These are phyloP conservation scores for Colletotrichum salicis DNA, from an alignment of 2,329 filamentous ascomycete genomes.

Conservation along the genomic window DNA sequence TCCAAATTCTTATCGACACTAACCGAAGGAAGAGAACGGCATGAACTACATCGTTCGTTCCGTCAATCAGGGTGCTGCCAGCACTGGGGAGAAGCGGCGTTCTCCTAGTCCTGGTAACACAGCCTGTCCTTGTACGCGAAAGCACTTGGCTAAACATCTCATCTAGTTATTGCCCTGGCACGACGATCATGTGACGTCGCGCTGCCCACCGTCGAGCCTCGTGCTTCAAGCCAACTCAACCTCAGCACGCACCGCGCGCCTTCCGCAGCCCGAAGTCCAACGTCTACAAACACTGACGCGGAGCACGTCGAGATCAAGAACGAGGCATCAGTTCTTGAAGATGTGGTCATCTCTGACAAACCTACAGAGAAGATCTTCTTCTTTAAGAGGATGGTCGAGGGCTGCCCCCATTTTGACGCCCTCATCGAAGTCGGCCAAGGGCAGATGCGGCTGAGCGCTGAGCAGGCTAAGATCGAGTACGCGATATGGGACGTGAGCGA, in stretches of 20 bases:
- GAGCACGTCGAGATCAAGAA: background rate
- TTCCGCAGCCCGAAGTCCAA: too few relatives aligned
- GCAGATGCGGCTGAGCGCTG: background rate
- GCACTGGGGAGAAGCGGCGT: background rate
- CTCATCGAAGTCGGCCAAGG: background rate
- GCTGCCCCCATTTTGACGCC: background rate
- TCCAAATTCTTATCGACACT: too few relatives aligned
- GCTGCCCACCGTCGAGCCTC: background rate
- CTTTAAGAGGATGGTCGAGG: background rate
- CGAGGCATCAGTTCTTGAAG: rapidly evolving
- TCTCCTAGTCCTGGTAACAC: background rate
- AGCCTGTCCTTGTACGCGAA: background rate
- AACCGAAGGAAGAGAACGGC: background rate
- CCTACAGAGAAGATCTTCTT: background rate
- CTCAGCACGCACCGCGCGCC: too few relatives aligned
- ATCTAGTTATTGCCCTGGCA: background rate
- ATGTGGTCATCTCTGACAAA: background rate
- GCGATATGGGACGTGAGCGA: background rate
- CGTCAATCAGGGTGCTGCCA: background rate
- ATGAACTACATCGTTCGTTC: background rate
- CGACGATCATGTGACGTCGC: background rate
- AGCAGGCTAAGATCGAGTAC: background rate
- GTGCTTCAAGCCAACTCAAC: too few relatives aligned
- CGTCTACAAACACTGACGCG: background rate
- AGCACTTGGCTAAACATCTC: background rate